Evolutionary conservation across 768 basidiomycete genomes (phyloP).

Genomic region (Hygrophorus russula): DNA sequence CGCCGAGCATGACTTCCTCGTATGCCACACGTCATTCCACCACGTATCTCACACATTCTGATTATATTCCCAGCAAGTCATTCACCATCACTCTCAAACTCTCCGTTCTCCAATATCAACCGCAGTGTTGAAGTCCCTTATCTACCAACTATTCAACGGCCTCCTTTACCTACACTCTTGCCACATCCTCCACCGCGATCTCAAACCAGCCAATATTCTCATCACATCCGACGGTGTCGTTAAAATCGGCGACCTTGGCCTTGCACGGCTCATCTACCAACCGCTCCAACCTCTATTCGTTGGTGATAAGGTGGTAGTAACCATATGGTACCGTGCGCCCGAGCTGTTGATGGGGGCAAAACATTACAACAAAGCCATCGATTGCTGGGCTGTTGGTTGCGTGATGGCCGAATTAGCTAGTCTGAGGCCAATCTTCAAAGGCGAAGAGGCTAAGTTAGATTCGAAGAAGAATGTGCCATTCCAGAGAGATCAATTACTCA

Average conservation of each 20-base stretch:
- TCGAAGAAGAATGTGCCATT: slow-evolving; percentile 97
- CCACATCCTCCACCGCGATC: slow-evolving; percentile 93
- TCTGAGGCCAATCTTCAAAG: slow-evolving; percentile 94
- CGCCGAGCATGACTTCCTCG: slow-evolving; percentile 96
- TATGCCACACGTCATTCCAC: slow-evolving; percentile 27
- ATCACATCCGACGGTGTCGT: slow-evolving; percentile 83
- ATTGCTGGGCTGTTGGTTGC: slow-evolving; percentile 97
- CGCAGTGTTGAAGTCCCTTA: slow-evolving; percentile 82
- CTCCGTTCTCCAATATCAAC: slow-evolving; percentile 65
- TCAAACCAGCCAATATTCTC: slow-evolving; percentile 98
- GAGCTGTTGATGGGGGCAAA: slow-evolving; percentile 94
- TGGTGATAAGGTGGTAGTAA: slow-evolving; percentile 98
- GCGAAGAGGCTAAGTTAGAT: slow-evolving; percentile 96
- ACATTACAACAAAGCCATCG: slow-evolving; percentile 94
- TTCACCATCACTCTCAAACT: slow-evolving; percentile 93
- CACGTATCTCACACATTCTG: background rate
- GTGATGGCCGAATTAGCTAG: slow-evolving; percentile 95
- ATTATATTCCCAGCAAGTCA: slow-evolving; percentile 67
- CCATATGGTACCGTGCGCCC: slow-evolving; percentile 98
- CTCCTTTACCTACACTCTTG: slow-evolving; percentile 89
- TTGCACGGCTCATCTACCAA: slow-evolving; percentile 84
- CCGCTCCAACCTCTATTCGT: slow-evolving; percentile 86
- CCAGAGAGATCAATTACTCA: slow-evolving; percentile 87
- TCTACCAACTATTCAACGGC: slow-evolving; percentile 91
- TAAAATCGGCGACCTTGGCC: slow-evolving; percentile 96